Evolutionary conservation across 208 protist genomes (phyloP).

Genomic region (Naegleria lovaniensis): DNA sequence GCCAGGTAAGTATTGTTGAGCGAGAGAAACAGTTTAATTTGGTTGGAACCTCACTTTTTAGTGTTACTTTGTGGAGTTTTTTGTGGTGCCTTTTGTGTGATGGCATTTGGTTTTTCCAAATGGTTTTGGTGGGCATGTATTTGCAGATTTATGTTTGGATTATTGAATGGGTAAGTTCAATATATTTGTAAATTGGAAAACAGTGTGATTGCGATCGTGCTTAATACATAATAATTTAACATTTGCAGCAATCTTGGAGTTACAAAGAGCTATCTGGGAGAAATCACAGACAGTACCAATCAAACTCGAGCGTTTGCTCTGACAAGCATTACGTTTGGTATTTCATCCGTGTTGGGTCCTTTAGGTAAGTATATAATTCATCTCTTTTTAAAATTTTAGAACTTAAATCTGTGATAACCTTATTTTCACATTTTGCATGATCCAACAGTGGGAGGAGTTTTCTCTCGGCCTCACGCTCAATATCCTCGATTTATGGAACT

Average conservation of each 20-base stretch:
- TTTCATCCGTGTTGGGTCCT: background rate
- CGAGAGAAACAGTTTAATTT: background rate
- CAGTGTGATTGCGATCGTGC: too few species aligned
- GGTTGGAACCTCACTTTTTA: background rate
- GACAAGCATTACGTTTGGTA: background rate
- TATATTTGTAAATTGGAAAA: too few species aligned
- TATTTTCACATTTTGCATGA: too few species aligned
- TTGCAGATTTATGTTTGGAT: background rate
- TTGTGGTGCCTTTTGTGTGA: background rate
- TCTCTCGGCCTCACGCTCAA: background rate
- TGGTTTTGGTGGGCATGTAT: background rate
- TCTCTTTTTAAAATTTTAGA: too few species aligned
- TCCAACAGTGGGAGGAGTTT: background rate
- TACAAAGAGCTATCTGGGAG: background rate
- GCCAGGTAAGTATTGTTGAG: background rate
- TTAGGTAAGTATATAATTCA: background rate
- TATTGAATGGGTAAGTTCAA: slow-evolving; percentile 24
- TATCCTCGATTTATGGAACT: background rate
- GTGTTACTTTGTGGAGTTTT: background rate
- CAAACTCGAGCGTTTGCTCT: slow-evolving; percentile 10
- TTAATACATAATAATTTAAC: too few species aligned
- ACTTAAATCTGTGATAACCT: too few species aligned
- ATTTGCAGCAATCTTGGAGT: background rate
- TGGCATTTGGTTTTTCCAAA: slow-evolving; percentile 17
- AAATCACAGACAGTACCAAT: slow-evolving; percentile 13